Percentiles rank a stretch among this genome's conserved stretches.
Conservation (phyloP, 2,329 filamentous ascomycete species). For the Herpotrichia juniperi region DNA sequence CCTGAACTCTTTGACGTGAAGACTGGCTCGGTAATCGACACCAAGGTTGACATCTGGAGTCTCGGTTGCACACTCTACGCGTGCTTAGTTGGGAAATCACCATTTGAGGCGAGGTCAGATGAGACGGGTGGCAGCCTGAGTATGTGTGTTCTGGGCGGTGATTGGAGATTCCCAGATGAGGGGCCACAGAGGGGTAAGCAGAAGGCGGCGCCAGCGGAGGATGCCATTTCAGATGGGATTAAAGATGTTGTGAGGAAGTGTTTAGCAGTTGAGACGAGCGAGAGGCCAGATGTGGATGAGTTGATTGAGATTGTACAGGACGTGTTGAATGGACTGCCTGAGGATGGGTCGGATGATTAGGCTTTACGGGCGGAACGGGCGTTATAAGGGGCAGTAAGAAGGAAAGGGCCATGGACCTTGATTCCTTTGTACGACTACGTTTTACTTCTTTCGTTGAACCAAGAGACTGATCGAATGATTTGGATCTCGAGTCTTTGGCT, state of each 20-base stretch:
- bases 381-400: neutral
- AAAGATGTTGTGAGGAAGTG: slow-evolving; percentile 88
- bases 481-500: neutral
- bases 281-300: slow-evolving; percentile 86
- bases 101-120: slow-evolving; percentile 93
- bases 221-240: slow-evolving; percentile 77
- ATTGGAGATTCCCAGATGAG: slow-evolving; percentile 97
- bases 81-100: slow-evolving; percentile 93
- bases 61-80: slow-evolving; percentile 97
- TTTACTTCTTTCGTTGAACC: neutral
- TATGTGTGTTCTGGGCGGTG: slow-evolving; percentile 89
- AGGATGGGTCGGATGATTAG: slow-evolving; percentile 55
- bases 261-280: slow-evolving; percentile 82
- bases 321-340: slow-evolving; percentile 71
- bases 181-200: slow-evolving; percentile 64
- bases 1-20: slow-evolving; percentile 98
- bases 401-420: neutral
- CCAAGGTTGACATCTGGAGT: slow-evolving; percentile 98
- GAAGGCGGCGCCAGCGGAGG: slow-evolving; percentile 53
- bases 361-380: neutral
- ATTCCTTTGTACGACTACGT: slow-evolving; percentile 6
- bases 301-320: slow-evolving; percentile 79
- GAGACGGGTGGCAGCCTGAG: slow-evolving; percentile 94
- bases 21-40: slow-evolving; percentile 88
- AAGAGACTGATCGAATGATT: neutral